Evolutionary conservation across 2,329 filamentous ascomycete genomes (phyloP).

Genomic region (Stagonosporopsis cucurbitacearum): DNA sequence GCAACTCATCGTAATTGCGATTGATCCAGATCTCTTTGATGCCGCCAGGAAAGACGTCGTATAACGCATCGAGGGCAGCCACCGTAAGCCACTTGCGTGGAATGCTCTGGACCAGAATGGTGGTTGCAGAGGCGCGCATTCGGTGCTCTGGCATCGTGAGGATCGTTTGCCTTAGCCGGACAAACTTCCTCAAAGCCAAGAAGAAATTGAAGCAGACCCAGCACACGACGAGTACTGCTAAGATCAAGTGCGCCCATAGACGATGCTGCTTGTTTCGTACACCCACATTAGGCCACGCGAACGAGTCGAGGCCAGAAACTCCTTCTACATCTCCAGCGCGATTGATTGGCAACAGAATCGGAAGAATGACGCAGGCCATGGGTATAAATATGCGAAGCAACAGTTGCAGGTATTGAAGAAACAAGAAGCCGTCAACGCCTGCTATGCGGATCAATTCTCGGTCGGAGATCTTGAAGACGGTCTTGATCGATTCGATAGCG

Average conservation of each 20-base stretch:
- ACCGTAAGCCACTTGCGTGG: slow-evolving; percentile 88
- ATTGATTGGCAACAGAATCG: slow-evolving; percentile 87
- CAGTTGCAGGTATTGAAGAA: slow-evolving; percentile 85
- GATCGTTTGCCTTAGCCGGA: slow-evolving; percentile 92
- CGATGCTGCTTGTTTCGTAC: slow-evolving; percentile 65
- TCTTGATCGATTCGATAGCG: slow-evolving; percentile 47
- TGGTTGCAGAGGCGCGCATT: slow-evolving; percentile 90
- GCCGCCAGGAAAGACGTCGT: slow-evolving; percentile 95
- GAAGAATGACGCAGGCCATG: slow-evolving; percentile 77
- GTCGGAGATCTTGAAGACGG: slow-evolving; percentile 70
- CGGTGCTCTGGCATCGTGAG: slow-evolving; percentile 94
- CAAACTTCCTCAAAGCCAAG: slow-evolving; percentile 82
- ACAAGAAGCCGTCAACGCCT: slow-evolving; percentile 96
- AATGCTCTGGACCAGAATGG: slow-evolving; percentile 89
- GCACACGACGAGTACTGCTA: slow-evolving; percentile 77
- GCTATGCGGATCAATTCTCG: slow-evolving; percentile 94
- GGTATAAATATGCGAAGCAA: slow-evolving; percentile 92
- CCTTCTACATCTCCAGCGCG: slow-evolving; percentile 69
- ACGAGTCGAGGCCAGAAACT: slow-evolving; percentile 67
- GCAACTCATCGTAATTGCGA: slow-evolving; percentile 80
- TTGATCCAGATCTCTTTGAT: slow-evolving; percentile 98
- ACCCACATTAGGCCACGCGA: slow-evolving; percentile 88
- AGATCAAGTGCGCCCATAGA: slow-evolving; percentile 83
- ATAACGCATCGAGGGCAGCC: slow-evolving; percentile 80
- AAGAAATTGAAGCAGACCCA: slow-evolving; percentile 92